Evolutionary conservation across 2,329 filamentous ascomycete species (phyloP), one percentile per base, ranked within the genome.

Genomic region (Aspergillus melleus): DNA sequence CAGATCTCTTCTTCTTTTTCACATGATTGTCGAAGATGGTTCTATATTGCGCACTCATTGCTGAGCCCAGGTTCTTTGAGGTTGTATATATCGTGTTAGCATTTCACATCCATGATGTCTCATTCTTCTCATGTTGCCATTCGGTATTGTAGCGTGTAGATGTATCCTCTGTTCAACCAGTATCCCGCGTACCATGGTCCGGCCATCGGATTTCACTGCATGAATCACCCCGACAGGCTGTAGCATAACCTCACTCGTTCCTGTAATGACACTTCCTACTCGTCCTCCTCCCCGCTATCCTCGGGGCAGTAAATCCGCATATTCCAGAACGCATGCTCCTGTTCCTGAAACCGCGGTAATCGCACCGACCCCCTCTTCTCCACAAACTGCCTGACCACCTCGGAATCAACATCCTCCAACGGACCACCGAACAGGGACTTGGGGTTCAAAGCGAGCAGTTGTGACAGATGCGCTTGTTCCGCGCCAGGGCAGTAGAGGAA

Each of bases 401-500:
- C 66, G 2, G 70, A 66, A 47, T 70, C 68, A 2, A 70, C 64
- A 50, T 70, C 66, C 54, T 78, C 74, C 54, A 78, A 61, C 5
- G 76, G 74, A 0, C 72, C 88, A 0, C 87, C 88, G 14, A 90
- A 78, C 12, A 87, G 84, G 2, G 88, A 66, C 0, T 76, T 79
- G 0, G 88, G 87, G 0, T 73, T 63, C 0, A 72, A 68, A 2
- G 75, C 66, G 2, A 90, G 73, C 0, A 86, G 79, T 6, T 78
- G 70, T 22, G 81, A 76, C 53, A 90, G 46, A 83, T 79, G 42
- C 74, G 77, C 22, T 76, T 59, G 87, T 58, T 80, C 78, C 1
- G 76, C 79, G 54, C 90, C 88, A 0, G 90, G 80, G 1, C 85
- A 87, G 63, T 84, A 90, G 2, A 89, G 76, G 1, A 91, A 69